phyloP scores from a whole-genome alignment of 768 basidiomycete species.

The Amanita exitialis region DNA sequence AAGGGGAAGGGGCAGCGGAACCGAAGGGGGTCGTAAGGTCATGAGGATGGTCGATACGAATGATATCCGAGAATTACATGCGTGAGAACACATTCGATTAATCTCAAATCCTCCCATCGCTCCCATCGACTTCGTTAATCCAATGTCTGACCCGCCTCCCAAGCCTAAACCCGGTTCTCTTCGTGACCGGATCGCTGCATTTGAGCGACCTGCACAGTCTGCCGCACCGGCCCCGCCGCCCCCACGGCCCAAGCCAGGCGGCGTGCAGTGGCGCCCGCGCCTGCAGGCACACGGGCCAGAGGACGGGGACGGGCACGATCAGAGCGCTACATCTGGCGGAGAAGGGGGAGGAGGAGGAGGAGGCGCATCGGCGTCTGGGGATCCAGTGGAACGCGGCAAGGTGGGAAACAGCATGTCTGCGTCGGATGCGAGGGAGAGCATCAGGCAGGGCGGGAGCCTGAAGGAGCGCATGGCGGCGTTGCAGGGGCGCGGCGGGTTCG shows the following conservation, averaged over 20 bases:
- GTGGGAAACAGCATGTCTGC: constrained; percentile 73
- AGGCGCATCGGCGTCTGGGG: neutral
- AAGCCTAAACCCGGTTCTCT: constrained; percentile 67
- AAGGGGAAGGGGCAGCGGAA: neutral
- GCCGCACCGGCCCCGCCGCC: constrained; percentile 45
- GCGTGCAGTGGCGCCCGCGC: constrained; percentile 64
- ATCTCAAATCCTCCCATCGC: neutral
- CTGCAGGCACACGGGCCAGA: constrained; percentile 38
- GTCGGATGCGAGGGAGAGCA: constrained; percentile 81
- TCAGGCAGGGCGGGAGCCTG: constrained; percentile 68
- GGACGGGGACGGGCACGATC: neutral
- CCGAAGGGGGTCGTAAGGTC: neutral
- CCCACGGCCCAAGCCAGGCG: constrained; percentile 58
- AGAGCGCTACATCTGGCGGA: neutral
- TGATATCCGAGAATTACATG: no score
- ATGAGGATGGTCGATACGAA: no score
- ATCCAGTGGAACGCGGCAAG: constrained; percentile 9
- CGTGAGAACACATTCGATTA: no score
- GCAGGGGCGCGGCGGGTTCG: constrained; percentile 77
- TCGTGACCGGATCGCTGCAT: constrained; percentile 83
- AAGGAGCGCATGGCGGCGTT: constrained; percentile 95
- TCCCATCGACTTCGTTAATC: neutral
- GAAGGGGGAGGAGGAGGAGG: neutral
- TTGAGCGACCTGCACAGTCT: constrained; percentile 55
- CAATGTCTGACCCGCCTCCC: constrained; percentile 50